Percentiles rank a stretch among this genome's conserved stretches.
These are phyloP conservation scores for Microbotryum silenes-acaulis DNA, from an alignment of 1,284 basidiomycete species.

Conservation along the genomic window DNA sequence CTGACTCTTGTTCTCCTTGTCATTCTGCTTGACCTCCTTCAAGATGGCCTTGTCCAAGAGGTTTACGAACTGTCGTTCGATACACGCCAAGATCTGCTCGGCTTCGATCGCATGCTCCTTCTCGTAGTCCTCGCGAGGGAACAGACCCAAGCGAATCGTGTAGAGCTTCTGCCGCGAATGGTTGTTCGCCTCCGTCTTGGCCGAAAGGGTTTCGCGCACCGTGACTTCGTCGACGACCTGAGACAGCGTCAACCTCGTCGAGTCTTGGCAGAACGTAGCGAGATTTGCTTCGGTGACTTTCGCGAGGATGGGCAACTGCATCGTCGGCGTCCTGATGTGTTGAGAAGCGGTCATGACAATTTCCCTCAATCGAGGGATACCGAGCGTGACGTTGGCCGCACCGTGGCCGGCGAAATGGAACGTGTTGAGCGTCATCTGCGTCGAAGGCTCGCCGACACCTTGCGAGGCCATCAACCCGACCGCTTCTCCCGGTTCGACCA, in stretches of 20 bases:
- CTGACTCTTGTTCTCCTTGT: constrained; percentile 72
- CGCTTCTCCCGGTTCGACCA: constrained; percentile 96
- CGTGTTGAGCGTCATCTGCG: constrained; percentile 99
- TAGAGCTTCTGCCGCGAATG: constrained; percentile 66
- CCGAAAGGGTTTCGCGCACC: constrained; percentile 70
- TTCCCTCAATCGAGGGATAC: constrained; percentile 96
- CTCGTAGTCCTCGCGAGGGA: constrained; percentile 74
- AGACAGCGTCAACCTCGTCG: constrained; percentile 76
- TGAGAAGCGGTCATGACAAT: constrained; percentile 99
- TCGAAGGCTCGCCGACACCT: constrained; percentile 97
- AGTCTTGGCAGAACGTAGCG: constrained; percentile 79
- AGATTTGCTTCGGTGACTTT: constrained; percentile 53
- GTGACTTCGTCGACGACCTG: constrained; percentile 79
- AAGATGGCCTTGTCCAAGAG: constrained; percentile 79
- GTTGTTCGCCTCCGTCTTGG: constrained; percentile 52
- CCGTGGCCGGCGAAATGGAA: constrained; percentile 99
- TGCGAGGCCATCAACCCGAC: constrained; percentile 97
- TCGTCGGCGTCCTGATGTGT: constrained; percentile 97
- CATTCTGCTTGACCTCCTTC: constrained; percentile 75
- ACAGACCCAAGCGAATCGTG: constrained; percentile 75
- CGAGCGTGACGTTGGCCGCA: constrained; percentile 97
- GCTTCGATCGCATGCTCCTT: constrained; percentile 76
- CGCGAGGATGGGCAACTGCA: constrained; percentile 69
- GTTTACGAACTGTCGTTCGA: constrained; percentile 72
- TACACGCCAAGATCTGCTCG: constrained; percentile 63